Conservation (phyloP, 2,329 filamentous ascomycete genomes). For the Orbilia ellipsospora region DNA sequence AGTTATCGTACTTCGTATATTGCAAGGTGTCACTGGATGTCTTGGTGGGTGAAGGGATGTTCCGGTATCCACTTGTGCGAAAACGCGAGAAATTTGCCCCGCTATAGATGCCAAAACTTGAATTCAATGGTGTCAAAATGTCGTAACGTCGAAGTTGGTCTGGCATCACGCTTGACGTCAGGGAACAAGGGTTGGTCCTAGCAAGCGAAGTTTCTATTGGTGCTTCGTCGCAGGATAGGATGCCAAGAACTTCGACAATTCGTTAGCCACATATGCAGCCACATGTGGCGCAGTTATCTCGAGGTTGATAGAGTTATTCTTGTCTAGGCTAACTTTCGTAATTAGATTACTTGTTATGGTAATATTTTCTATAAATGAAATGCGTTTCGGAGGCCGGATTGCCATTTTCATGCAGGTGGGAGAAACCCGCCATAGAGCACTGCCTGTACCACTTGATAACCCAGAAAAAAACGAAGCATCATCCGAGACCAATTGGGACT, state of each 20-base stretch:
- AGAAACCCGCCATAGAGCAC: conserved; percentile 89
- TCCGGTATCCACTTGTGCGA: conserved; percentile 12
- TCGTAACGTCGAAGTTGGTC: conserved; percentile 32
- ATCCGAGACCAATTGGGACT: conserved; percentile 57
- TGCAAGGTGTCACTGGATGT: neutral
- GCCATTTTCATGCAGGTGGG: conserved; percentile 76
- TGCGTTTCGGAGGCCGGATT: conserved; percentile 17
- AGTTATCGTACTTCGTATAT: neutral
- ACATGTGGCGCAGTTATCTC: conserved; percentile 27
- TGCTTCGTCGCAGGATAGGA: conserved; percentile 1
- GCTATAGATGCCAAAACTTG: conserved; percentile 31
- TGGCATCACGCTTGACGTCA: conserved; percentile 47
- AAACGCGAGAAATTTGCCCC: neutral
- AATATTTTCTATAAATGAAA: neutral
- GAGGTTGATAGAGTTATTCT: no score
- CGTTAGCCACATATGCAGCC: conserved; percentile 35
- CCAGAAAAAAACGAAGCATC: conserved; percentile 75
- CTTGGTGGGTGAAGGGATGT: neutral
- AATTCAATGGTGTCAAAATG: conserved; percentile 52
- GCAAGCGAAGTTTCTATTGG: conserved; percentile 22
- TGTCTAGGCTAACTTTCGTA: no score
- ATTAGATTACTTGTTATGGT: conserved; percentile 4
- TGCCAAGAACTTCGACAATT: neutral
- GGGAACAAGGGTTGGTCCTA: conserved; percentile 15
- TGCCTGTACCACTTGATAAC: conserved; percentile 86